phyloP scores from a whole-genome alignment of 768 basidiomycete species.

The Tubosaeta sp. region DNA sequence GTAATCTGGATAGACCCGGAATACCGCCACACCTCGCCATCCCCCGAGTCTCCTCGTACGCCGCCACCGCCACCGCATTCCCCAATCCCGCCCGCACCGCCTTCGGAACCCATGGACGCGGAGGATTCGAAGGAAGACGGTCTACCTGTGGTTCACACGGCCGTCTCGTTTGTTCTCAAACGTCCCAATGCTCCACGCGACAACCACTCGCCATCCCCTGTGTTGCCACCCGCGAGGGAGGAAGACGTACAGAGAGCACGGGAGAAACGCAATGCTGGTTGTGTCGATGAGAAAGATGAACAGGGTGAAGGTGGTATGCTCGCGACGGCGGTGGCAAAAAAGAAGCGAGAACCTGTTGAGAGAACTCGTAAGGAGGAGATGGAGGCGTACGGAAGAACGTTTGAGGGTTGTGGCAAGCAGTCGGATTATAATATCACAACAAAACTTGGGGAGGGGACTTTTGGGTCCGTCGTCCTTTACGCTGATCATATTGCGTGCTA shows the following conservation, averaged over 20 bases:
- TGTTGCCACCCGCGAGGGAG: slow-evolving; percentile 31
- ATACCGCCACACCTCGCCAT: slow-evolving; percentile 21
- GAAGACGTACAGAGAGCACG: slow-evolving; percentile 24
- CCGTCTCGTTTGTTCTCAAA: slow-evolving; percentile 41
- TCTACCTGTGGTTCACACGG: slow-evolving; percentile 34
- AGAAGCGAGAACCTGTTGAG: slow-evolving; percentile 41
- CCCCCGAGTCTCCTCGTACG: slow-evolving; percentile 20
- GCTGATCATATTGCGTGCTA: slow-evolving; percentile 2
- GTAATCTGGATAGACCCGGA: slow-evolving; percentile 9
- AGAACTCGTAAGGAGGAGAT: slow-evolving; percentile 63
- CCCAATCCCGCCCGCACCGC: slow-evolving; percentile 25
- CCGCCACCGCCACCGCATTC: slow-evolving; percentile 20
- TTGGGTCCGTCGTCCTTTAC: slow-evolving; percentile 62
- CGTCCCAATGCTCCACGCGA: slow-evolving; percentile 45
- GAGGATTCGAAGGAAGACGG: slow-evolving; percentile 26
- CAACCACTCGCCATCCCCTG: slow-evolving; percentile 42
- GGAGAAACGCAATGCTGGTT: slow-evolving; percentile 18
- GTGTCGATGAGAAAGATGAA: slow-evolving; percentile 6
- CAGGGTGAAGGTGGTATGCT: slow-evolving; percentile 1
- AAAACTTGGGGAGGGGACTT: slow-evolving; percentile 95
- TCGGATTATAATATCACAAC: slow-evolving; percentile 75
- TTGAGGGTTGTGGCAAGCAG: slow-evolving; percentile 68
- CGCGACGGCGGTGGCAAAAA: slow-evolving; percentile 10
- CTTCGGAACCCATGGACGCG: slow-evolving; percentile 37
- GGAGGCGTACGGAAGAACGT: slow-evolving; percentile 61